Base-by-base conservation (phyloP, 306 rosid genomes). In the Lablab purpureus region DNA sequence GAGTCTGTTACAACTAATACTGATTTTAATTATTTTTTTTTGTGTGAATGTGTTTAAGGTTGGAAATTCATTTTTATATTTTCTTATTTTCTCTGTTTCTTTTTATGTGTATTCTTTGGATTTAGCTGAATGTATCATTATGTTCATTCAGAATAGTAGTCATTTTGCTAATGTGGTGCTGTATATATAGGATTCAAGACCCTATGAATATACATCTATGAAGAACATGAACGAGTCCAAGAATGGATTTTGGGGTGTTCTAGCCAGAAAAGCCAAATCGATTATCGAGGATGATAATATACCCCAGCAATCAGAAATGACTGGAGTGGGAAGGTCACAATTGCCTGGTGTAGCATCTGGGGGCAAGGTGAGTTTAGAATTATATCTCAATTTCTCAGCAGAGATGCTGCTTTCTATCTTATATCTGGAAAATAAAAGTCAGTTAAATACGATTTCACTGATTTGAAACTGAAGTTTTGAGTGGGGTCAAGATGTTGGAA, bases 181-280 rank as follows among this genome's bases (percentile, higher is more conserved):
- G 74, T 85, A 40, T 50, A 64, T 87, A 73, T 77, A 87, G 97
- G 90, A 85, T 68, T 64, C 92, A 14, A 85, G 87, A 84, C 49
- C 85, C 1, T 80, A 87, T 70, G 96, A 95, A 80, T 92, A 92
- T 85, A 87, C 94, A 7, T 92, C 98, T 22, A 90, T 92, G 93
- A 87, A 86, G 76, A 88, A 59, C 71, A 59, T 89, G 87, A 85
- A 85, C 79, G 97, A 95, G 83, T 74, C 98, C 80, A 95, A 95
- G 62, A 88, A 86, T 79, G 97, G 99, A 54, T 91, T 95, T 82
- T 95, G 99, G 99, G 93, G 98, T 81, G 87, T 36, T 72, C 82
- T 95, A 54, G 97, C 98, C 62, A 88, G 98, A 85, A 95, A 95
- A 80, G 98, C 99, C 58, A 95, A 92, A 74, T 88, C 97, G 30